These are phyloP conservation scores for Cystofilobasidium capitatum DNA, from an alignment of 768 basidiomycete genomes.

Conservation along the genomic window DNA sequence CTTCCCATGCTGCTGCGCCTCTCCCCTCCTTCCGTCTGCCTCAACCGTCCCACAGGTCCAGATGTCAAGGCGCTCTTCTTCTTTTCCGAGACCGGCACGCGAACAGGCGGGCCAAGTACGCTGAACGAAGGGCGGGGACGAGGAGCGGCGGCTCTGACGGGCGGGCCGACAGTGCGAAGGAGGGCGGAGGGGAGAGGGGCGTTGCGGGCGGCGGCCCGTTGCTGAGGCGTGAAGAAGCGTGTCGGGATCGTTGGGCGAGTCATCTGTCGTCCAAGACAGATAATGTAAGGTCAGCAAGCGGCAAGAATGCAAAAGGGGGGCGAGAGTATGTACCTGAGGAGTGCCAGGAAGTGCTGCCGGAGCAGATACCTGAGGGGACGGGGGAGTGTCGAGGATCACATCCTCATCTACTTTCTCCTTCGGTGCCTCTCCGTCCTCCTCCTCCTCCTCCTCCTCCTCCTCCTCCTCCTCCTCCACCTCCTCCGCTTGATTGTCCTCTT, in stretches of 20 bases:
- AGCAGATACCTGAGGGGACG: neutral
- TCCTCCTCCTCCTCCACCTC: neutral
- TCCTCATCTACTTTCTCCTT: neutral
- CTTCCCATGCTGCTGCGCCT: conserved; percentile 15
- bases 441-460: neutral
- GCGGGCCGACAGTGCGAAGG: neutral
- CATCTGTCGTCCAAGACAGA: neutral
- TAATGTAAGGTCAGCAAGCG: neutral
- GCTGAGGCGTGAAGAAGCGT: conserved; percentile 11
- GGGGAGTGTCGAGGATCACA: neutral
- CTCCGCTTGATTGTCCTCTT: conserved; percentile 4
- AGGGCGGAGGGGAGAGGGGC: neutral
- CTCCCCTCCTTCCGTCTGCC: neutral
- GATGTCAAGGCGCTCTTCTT: neutral
- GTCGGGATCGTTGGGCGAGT: neutral
- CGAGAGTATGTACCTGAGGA: neutral
- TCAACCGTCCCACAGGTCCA: neutral
- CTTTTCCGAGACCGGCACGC: neutral
- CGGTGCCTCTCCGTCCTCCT: neutral
- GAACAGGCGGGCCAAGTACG: conserved; percentile 18
- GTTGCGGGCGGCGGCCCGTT: neutral
- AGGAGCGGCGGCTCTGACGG: neutral
- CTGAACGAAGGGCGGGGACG: neutral
- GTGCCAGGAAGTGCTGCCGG: neutral
- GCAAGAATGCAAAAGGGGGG: neutral